Evolutionary conservation across 2,329 filamentous ascomycete genomes (phyloP).

Genomic region (Apiospora phragmitis): DNA sequence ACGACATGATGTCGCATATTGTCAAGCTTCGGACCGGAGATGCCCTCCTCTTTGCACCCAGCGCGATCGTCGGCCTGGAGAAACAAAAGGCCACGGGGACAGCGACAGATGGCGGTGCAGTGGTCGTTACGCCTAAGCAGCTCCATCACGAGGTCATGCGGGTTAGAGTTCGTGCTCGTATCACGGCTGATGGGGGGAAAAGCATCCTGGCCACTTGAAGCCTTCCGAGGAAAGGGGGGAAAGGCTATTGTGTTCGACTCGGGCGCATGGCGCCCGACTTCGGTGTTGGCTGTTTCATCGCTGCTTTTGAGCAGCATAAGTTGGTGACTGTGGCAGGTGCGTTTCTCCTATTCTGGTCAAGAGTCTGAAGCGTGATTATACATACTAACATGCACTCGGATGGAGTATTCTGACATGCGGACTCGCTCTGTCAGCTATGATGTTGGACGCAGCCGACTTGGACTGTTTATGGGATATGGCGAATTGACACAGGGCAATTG

Average conservation of each 20-base stretch:
- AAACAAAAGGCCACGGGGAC: background rate
- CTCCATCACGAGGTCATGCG: constrained; percentile 41
- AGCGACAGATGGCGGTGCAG: background rate
- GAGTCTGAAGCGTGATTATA: background rate
- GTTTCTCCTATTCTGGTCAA: background rate
- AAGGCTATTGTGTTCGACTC: background rate
- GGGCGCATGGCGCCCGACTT: background rate
- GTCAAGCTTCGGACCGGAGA: constrained; percentile 45
- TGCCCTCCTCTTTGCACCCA: constrained; percentile 48
- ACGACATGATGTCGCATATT: constrained; percentile 43
- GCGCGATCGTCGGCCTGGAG: constrained; percentile 37
- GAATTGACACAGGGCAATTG: no score
- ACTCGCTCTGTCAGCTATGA: no score
- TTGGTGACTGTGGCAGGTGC: background rate
- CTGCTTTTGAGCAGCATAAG: background rate
- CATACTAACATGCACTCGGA: background rate
- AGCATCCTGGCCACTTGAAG: constrained; percentile 42
- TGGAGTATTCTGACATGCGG: no score
- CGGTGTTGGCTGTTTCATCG: background rate
- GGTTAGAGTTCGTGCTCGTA: constrained; percentile 40
- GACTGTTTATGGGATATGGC: no score
- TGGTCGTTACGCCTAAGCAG: constrained; percentile 20
- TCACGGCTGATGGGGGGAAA: constrained; percentile 45
- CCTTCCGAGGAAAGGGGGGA: no score
- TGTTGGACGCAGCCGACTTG: no score